Conservation (phyloP, 495 filamentous ascomycete genomes). For the Niebla homalea region DNA sequence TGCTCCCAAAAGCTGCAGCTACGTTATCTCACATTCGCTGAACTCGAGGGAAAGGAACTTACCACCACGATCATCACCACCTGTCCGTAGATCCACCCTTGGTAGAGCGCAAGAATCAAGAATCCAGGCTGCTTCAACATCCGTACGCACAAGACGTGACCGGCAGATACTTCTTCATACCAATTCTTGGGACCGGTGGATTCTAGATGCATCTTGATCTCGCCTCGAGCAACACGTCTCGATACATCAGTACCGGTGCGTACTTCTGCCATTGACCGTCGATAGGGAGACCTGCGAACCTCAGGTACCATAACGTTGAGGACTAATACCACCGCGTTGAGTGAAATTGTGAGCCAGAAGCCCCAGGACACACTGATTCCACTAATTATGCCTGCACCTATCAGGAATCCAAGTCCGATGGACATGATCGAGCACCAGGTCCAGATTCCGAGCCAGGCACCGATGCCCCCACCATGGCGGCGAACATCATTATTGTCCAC, state of each 20-base stretch:
- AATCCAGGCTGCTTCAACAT: conserved; percentile 64
- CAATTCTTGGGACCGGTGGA: conserved; percentile 57
- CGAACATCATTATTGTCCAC: conserved; percentile 49
- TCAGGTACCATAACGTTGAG: conserved; percentile 56
- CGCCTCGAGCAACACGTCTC: conserved; percentile 49
- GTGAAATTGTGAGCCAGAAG: conserved; percentile 54
- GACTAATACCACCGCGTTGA: conserved; percentile 45
- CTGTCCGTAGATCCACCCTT: conserved; percentile 66
- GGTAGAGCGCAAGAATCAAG: conserved; percentile 52
- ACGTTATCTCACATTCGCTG: background rate
- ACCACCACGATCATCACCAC: conserved; percentile 53
- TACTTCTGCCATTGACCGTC: conserved; percentile 52
- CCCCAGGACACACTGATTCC: conserved; percentile 50
- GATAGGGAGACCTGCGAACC: conserved; percentile 47
- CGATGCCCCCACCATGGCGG: conserved; percentile 60
- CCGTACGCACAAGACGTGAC: conserved; percentile 47
- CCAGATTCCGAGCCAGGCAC: conserved; percentile 66
- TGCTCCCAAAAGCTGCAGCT: conserved; percentile 45
- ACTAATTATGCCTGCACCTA: conserved; percentile 54
- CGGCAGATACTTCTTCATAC: conserved; percentile 60
- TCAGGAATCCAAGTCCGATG: conserved; percentile 51
- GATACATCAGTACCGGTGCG: conserved; percentile 39
- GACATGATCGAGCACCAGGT: conserved; percentile 59
- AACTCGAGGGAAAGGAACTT: conserved; percentile 8
- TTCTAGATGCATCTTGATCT: conserved; percentile 60